Evolutionary conservation across 208 protist species (phyloP).

Genomic region (Trichomonas tenax): DNA sequence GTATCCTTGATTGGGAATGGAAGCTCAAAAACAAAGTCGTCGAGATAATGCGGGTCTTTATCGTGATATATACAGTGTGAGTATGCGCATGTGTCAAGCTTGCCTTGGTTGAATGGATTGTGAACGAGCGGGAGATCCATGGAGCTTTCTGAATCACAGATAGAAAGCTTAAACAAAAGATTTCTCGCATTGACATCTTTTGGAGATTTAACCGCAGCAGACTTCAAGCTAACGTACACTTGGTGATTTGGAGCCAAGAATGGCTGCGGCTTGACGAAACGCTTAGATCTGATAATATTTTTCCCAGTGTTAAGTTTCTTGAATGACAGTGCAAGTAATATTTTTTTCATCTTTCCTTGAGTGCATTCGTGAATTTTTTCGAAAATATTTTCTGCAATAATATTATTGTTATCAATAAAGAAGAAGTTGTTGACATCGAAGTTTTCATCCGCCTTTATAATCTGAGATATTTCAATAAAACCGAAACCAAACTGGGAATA

Average conservation of each 20-base stretch:
- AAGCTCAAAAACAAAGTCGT: neutral
- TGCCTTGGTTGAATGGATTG: neutral
- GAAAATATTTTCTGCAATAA: neutral
- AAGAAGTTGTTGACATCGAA: too few relatives aligned
- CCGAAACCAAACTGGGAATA: neutral
- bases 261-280: neutral
- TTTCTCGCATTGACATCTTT: neutral
- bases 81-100: neutral
- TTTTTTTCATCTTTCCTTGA: neutral
- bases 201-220: neutral
- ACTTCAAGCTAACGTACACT: neutral
- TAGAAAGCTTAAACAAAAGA: neutral
- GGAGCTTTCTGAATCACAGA: neutral
- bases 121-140: neutral
- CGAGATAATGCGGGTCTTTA: neutral
- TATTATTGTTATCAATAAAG: neutral
- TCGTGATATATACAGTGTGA: neutral
- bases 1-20: neutral
- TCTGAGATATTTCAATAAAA: neutral
- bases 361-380: neutral
- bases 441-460: neutral
- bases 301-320: neutral
- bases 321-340: neutral
- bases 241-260: neutral
- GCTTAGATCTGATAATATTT: neutral